Base-by-base conservation (phyloP, 441 rosid genomes). In the Jatropha multifida region DNA sequence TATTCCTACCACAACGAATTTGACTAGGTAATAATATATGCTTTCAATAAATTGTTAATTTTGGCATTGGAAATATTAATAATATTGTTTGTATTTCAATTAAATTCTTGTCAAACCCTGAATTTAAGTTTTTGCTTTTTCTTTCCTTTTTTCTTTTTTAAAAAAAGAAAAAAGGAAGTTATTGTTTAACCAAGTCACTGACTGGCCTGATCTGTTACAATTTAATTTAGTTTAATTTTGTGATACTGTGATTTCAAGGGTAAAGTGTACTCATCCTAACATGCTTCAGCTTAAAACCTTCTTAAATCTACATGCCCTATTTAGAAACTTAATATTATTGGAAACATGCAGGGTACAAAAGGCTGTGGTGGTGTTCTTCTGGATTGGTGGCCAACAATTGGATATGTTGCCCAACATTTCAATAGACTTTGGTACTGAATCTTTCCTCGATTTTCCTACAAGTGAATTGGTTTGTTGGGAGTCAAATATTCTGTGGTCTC, bases 311-410 rank as follows among this genome's bases (percentile, higher is more conserved):
- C 77, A 14, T 68, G 63, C 17, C 62, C 51, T 62, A 65, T 18
- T 55, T 41, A 54, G 26, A 68, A 62, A 65, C 49, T 80, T 27
- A 23, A 41, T 64, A 52, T 74, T 71, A 55, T 66, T 44, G 56
- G 27, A 26, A 77, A 78, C 71, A 60, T 83, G 68, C 61, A 96
- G 97, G 87, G 85, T 90, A 72, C 91, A 87, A 80, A 96, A 90
- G 86, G 97, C 98, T 81, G 90, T 90, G 46, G 88, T 92, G 70
- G 97, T 91, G 76, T 90, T 92, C 78, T 81, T 91, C 81, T 92
- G 98, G 98, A 94, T 89, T 71, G 99, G 97, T 76, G 97, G 94
- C 73, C 99, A 90, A 75, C 73, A 81, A 66, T 68, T 79, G 72
- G 84, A 87, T 49, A 60, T 72, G 75, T 78, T 77, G 41, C 78